Conservation (phyloP, 75 land plant genomes). For the Azolla pinnata region DNA sequence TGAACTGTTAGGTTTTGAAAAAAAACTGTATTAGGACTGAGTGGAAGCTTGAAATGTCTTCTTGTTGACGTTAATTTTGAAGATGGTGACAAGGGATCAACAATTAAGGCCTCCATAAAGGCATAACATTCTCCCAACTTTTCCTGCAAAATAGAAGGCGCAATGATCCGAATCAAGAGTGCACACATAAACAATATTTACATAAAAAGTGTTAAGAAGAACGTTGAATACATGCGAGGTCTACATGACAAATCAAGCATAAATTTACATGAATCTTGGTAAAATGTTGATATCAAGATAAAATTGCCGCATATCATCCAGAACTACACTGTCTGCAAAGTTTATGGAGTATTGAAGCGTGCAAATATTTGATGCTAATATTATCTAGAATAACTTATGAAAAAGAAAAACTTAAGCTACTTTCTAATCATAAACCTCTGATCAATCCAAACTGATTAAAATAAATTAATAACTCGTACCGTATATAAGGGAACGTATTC, state of each 20-base stretch:
- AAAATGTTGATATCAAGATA: background rate
- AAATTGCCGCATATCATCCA: no score
- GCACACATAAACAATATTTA: background rate
- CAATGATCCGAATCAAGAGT: background rate
- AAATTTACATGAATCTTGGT: background rate
- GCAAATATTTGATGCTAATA: no score
- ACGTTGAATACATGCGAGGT: background rate
- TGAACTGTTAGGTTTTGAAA: no score
- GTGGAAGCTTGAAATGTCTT: background rate
- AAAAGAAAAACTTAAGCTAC: no score
- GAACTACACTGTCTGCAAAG: no score
- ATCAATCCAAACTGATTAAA: no score
- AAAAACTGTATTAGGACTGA: no score
- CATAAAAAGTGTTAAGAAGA: background rate
- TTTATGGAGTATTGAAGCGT: no score
- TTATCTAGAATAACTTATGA: no score
- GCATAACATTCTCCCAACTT: background rate
- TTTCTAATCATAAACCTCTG: no score
- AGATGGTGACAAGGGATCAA: slow-evolving; percentile 6
- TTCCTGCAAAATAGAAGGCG: background rate
- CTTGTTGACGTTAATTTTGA: background rate
- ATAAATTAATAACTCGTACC: no score
- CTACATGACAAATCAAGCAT: background rate
- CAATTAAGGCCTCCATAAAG: slow-evolving; percentile 7
- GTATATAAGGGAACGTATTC: background rate